A percentile compares a stretch with the other conserved stretches of the same genome.
These are phyloP conservation scores for Parasarocladium wereldwijsianum DNA, from an alignment of 2,329 filamentous ascomycete species.

Conservation along the genomic window DNA sequence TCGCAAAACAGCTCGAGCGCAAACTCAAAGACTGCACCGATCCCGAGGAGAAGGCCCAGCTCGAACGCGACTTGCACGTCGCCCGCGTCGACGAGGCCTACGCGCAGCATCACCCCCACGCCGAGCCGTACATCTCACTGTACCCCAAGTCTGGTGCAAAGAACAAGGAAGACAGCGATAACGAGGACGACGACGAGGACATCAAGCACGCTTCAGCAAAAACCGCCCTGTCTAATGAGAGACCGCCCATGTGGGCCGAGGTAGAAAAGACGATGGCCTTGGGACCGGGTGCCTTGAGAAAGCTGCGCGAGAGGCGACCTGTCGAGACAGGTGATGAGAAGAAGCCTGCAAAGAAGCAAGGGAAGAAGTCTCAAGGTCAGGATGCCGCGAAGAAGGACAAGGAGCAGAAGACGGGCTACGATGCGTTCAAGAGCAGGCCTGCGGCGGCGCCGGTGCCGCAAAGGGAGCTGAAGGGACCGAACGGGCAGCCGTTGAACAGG, in stretches of 20 bases:
- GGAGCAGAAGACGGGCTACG: slow-evolving; percentile 10
- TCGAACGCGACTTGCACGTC: slow-evolving; percentile 46
- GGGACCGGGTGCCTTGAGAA: slow-evolving; percentile 34
- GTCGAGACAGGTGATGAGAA: slow-evolving; percentile 7
- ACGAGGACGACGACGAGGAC: slow-evolving; percentile 19
- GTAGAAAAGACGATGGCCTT: slow-evolving; percentile 51
- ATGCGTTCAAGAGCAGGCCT: slow-evolving; percentile 9
- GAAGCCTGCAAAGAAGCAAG: slow-evolving; percentile 2
- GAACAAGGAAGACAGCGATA: slow-evolving; percentile 21
- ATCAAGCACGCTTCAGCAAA: slow-evolving; percentile 24
- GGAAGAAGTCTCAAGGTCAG: slow-evolving; percentile 5
- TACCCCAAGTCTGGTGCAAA: slow-evolving; percentile 31
- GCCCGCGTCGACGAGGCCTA: slow-evolving; percentile 66
- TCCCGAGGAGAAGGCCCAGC: slow-evolving; percentile 31
- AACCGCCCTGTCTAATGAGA: slow-evolving; percentile 28
- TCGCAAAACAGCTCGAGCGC: slow-evolving; percentile 49
- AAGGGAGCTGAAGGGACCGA: slow-evolving; percentile 12
- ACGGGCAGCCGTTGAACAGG: slow-evolving; percentile 17
- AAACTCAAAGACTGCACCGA: slow-evolving; percentile 37
- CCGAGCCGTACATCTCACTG: slow-evolving; percentile 54
- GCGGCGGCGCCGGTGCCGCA: slow-evolving; percentile 7
- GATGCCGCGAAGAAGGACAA: slow-evolving; percentile 9
- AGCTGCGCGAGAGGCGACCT: slow-evolving; percentile 36
- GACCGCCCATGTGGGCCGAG: slow-evolving; percentile 50
- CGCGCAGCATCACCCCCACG: slow-evolving; percentile 55